A percentile compares a stretch with the other conserved stretches of the same genome.
Evolutionary conservation across 768 basidiomycete genomes (phyloP).

Genomic region (Wakefieldia striispora): DNA sequence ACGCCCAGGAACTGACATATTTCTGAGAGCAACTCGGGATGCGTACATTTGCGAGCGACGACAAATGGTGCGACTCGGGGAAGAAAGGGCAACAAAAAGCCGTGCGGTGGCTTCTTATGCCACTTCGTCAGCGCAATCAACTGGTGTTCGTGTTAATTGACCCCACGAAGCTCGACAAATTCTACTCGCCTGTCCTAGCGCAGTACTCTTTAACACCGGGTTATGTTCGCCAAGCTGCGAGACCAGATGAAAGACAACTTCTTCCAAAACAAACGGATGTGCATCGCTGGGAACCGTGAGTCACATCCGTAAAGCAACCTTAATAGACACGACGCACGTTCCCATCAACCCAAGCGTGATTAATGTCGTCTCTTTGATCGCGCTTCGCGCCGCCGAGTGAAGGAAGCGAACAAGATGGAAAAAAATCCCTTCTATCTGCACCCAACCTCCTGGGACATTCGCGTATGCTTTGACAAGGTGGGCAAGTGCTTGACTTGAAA

Average conservation of each 20-base stretch:
- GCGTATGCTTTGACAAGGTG: conserved; percentile 47
- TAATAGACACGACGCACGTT: conserved; percentile 27
- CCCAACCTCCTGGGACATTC: conserved; percentile 32
- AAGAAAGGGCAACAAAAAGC: conserved; percentile 68
- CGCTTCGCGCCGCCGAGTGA: conserved; percentile 39
- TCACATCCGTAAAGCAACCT: not conserved
- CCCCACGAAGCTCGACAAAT: not conserved
- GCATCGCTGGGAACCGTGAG: conserved; percentile 39
- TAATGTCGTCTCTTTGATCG: conserved; percentile 61
- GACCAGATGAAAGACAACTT: conserved; percentile 59
- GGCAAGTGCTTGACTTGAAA: conserved; percentile 41
- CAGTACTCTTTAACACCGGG: conserved; percentile 65
- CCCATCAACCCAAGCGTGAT: conserved; percentile 59
- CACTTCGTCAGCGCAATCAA: conserved; percentile 55
- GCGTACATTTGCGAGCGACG: conserved; percentile 52
- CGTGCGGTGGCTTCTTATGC: conserved; percentile 61
- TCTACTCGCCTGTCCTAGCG: conserved; percentile 58
- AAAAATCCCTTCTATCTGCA: conserved; percentile 41
- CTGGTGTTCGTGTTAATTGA: conserved; percentile 35
- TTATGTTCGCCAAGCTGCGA: conserved; percentile 67
- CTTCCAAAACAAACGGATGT: conserved; percentile 52
- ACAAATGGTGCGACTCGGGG: conserved; percentile 65
- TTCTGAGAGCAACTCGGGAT: conserved; percentile 60
- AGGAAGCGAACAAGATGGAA: conserved; percentile 48
- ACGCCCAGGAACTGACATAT: conserved; percentile 67